Evolutionary conservation across 306 rosid genomes (phyloP).

Genomic region (Alnus glutinosa): DNA sequence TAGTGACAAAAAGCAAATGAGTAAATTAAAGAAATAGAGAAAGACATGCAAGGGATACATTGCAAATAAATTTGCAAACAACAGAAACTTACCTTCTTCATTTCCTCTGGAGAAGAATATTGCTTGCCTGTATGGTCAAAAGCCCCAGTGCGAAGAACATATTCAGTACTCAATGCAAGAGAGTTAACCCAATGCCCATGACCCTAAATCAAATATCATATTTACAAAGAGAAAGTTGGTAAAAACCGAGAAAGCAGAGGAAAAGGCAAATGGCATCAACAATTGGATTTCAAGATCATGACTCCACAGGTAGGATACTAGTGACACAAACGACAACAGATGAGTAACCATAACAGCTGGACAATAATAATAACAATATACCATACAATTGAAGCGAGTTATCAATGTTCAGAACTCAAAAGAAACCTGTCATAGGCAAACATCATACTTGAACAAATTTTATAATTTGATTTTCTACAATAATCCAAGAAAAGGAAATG

Average conservation of each 20-base stretch:
- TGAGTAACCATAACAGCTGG: neutral
- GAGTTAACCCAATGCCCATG: conserved; percentile 98
- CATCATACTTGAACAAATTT: neutral
- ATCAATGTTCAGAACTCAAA: neutral
- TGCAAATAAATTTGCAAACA: conserved; percentile 7
- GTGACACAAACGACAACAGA: neutral
- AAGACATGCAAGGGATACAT: neutral
- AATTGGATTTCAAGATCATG: conserved; percentile 5
- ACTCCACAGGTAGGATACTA: neutral
- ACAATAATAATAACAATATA: neutral
- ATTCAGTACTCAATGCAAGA: conserved; percentile 93
- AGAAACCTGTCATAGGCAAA: neutral
- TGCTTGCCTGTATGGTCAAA: conserved; percentile 91
- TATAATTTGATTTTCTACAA: neutral
- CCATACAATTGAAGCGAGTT: neutral
- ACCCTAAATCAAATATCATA: conserved; percentile 59
- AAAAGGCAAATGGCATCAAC: conserved; percentile 1
- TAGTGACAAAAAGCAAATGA: neutral
- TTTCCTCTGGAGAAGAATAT: conserved; percentile 75
- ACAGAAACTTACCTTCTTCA: conserved; percentile 62
- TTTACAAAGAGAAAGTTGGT: conserved; percentile 13
- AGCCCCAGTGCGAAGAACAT: conserved; percentile 93
- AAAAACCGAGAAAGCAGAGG: conserved; percentile 13
- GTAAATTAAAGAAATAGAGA: neutral
- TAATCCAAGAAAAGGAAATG: neutral